Percentiles rank a stretch among this genome's conserved stretches.
Conservation (phyloP, 2,329 filamentous ascomycete species). For the Xylaria sp. region DNA sequence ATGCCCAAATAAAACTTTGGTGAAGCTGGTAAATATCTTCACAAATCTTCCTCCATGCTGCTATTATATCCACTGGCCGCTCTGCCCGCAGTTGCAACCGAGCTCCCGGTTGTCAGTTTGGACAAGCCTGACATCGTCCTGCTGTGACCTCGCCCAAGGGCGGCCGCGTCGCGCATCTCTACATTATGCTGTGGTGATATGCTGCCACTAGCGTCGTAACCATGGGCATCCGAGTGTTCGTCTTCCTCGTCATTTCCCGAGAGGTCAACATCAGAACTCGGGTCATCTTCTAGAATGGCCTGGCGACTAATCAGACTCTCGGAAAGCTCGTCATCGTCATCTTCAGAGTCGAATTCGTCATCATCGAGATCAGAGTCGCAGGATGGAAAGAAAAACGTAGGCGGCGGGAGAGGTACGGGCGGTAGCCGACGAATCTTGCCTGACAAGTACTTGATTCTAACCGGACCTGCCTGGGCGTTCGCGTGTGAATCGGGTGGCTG, state of each 20-base stretch:
- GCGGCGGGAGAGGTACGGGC: constrained; percentile 55
- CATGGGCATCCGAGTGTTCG: constrained; percentile 70
- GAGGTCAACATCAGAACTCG: constrained; percentile 75
- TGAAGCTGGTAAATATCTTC: not conserved
- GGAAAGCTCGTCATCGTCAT: constrained; percentile 21
- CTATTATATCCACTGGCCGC: constrained; percentile 73
- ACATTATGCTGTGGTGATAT: constrained; percentile 72
- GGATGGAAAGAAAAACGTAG: constrained; percentile 54
- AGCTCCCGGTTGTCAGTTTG: constrained; percentile 87
- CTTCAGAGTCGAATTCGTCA: constrained; percentile 22
- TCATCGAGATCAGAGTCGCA: constrained; percentile 42
- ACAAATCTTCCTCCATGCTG: constrained; percentile 76
- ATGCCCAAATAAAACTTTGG: constrained; percentile 66
- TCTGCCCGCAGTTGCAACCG: constrained; percentile 70
- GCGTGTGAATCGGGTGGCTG: constrained; percentile 5
- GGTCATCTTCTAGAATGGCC: constrained; percentile 58
- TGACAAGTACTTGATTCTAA: constrained; percentile 52
- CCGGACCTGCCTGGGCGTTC: not conserved
- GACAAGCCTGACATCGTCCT: constrained; percentile 77
- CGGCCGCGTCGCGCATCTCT: constrained; percentile 74
- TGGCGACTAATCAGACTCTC: constrained; percentile 25
- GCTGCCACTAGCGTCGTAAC: constrained; percentile 71
- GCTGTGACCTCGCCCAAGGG: constrained; percentile 71
- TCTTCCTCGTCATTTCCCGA: constrained; percentile 90
- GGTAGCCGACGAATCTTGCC: constrained; percentile 47